These are phyloP conservation scores for Tetrastigma voinierianum DNA, from an alignment of 164 flowering plant genomes.

Conservation along the genomic window DNA sequence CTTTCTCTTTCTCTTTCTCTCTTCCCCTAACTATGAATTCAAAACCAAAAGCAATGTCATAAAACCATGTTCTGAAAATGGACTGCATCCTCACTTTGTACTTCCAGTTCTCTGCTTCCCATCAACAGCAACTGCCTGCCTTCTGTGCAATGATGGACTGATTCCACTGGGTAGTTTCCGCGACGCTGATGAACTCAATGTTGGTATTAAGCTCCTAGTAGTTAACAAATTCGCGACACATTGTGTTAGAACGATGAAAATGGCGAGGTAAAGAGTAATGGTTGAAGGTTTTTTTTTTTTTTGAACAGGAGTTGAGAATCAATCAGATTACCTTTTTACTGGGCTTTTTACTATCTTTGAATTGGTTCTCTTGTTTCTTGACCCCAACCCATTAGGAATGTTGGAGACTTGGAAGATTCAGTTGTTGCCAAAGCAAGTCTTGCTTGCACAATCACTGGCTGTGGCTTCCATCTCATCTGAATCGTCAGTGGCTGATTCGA, in stretches of 20 bases:
- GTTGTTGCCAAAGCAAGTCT: slow-evolving; percentile 37
- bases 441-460: slow-evolving; percentile 59
- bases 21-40: slow-evolving; percentile 11
- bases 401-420: slow-evolving; percentile 21
- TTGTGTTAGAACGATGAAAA: background rate
- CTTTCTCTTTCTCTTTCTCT: slow-evolving; percentile 6
- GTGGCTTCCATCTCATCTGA: slow-evolving; percentile 47
- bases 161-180: slow-evolving; percentile 31
- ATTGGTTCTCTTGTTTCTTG: slow-evolving; percentile 33
- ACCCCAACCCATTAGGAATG: slow-evolving; percentile 28
- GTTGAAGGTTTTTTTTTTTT: background rate
- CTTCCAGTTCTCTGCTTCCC: slow-evolving; percentile 31
- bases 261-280: background rate
- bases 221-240: background rate
- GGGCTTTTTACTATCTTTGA: slow-evolving; percentile 27
- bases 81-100: slow-evolving; percentile 16
- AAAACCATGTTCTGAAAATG: background rate
- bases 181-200: slow-evolving; percentile 35
- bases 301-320: background rate
- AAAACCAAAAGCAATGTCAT: slow-evolving; percentile 3
- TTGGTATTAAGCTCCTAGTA: slow-evolving; percentile 47
- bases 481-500: slow-evolving; percentile 32
- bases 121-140: slow-evolving; percentile 25
- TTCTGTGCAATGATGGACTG: slow-evolving; percentile 22
- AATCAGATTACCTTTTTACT: slow-evolving; percentile 34